Evolutionary conservation across 768 basidiomycete species (phyloP), one percentile per base, ranked within the genome.

Genomic region (Sporobolomyces phaffii): DNA sequence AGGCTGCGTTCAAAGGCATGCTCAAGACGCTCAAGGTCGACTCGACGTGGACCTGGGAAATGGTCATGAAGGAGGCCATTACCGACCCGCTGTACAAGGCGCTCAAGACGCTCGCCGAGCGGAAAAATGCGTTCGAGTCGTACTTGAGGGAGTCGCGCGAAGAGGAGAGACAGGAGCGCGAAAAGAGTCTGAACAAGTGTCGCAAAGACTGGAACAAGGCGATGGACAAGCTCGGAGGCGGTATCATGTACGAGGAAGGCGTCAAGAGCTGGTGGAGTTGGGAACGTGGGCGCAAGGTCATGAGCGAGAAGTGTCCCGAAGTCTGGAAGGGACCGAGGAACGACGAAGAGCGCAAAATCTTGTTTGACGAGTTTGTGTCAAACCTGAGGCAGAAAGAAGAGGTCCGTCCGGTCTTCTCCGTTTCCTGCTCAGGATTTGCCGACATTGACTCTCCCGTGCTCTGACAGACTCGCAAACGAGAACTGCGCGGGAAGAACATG

Each of bases 31-130:
- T 89, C 50, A 90, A 90, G 36, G 88, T 98, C 47, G 90, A 91
- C 78, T 86, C 88, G 49, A 86, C 83, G 70, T 97, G 90, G 89
- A 91, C 91, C 40, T 99, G 96, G 96, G 96, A 99, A 77, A 86
- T 90, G 80, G 91, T 92, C 58, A 96, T 98, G 90, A 84, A 93
- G 76, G 88, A 90, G 74, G 91, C 96, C 78, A 94, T 99, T 78
- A 97, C 91, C 73, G 94, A 98, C 81, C 94, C 96, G 48, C 79
- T 96, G 71, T 99, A 97, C 80, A 93, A 91, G 80, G 88, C 91
- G 48, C 82, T 99, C 66, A 89, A 88, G 76, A 91, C 88, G 49
- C 82, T 97, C 52, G 91, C 91, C 20, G 92, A 99, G 80, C 93
- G 92, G 80, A 98, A 96, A 80, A 81, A 86, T 60, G 85, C 87